These are phyloP conservation scores for Eragrostis nindensis DNA, from an alignment of 176 grass and related monocot genomes.

Conservation along the genomic window DNA sequence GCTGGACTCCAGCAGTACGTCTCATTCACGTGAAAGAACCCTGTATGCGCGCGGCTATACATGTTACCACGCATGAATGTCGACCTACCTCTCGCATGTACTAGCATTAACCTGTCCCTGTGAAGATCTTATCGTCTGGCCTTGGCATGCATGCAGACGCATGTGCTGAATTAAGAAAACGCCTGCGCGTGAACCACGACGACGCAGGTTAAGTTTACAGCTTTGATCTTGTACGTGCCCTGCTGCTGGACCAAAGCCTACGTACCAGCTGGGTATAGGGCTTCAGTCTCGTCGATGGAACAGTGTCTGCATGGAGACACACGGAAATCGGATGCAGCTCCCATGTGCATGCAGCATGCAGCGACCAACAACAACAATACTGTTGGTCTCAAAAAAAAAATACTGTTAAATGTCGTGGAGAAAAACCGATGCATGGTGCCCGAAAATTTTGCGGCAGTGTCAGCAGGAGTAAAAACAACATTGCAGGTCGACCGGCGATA, in stretches of 20 bases:
- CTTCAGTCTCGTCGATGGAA: not conserved
- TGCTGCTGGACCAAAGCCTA: not conserved
- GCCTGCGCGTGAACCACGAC: not conserved
- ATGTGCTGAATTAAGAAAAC: not conserved
- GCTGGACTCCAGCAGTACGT: too few species aligned
- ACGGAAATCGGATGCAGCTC: not conserved
- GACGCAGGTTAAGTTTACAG: not conserved
- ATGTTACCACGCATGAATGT: not conserved
- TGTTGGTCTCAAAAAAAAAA: too few species aligned
- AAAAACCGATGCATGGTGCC: too few species aligned
- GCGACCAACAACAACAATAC: too few species aligned
- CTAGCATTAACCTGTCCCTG: not conserved
- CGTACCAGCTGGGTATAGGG: not conserved
- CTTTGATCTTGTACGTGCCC: not conserved
- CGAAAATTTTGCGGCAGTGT: too few species aligned
- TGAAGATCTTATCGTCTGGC: not conserved
- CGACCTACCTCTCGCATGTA: not conserved
- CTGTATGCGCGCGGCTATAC: too few species aligned
- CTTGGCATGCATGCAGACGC: not conserved
- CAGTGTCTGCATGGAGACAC: not conserved
- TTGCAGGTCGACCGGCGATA: too few species aligned
- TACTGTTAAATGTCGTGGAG: too few species aligned
- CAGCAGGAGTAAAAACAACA: too few species aligned
- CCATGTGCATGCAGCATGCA: not conserved
- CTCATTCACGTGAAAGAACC: too few species aligned